Base-by-base conservation (phyloP, 2,329 filamentous ascomycete species). In the Alternaria atra region DNA sequence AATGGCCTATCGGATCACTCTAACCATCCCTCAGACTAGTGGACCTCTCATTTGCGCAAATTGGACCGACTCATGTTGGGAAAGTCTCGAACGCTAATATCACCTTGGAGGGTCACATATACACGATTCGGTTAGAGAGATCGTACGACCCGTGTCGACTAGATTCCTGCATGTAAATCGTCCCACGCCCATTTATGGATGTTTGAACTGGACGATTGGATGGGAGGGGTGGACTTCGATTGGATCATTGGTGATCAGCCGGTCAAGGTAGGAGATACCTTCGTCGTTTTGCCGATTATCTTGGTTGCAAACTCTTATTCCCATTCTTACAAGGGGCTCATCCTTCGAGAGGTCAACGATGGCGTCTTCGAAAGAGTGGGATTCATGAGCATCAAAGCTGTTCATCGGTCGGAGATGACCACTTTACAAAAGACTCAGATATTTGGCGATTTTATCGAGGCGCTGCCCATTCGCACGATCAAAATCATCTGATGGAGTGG, bases 51-150 rank as follows among this genome's bases (percentile, higher is more conserved):
- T 54, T 46, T 25, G 29, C 40, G 6, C 27, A 5, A 0, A 1
- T 29, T 5, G 30, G 52, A 9, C 40, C 40, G n/a, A 9, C 23
- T 12, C 52, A 54, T 10, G 23, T 54, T 9, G 52, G 52, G n/a
- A 15, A 54, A 13, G 40, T 54, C 20, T 1, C 23, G 7, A 13
- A 46, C 10, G 52, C 52, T 2, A 54, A 23, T 20, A 20, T 46
- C n/a, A 37, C 8, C 6, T 3, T 54, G 1, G 20, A 35, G n/a
- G 52, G 52, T 10, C 39, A 4, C 7, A 5, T 2, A 7, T 46
- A 13, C 2, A 44, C 15, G 4, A 12, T 23, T 7, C 9, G 23
- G 5, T n/a, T 20, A 4, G 29, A 15, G 50, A 6, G 4, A 8
- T 15, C 1, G 13, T 4, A 9, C 17, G 20, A 27, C 6, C 20